Evolutionary conservation across 2,329 filamentous ascomycete genomes (phyloP).

Genomic region (Fusarium sambucinum): DNA sequence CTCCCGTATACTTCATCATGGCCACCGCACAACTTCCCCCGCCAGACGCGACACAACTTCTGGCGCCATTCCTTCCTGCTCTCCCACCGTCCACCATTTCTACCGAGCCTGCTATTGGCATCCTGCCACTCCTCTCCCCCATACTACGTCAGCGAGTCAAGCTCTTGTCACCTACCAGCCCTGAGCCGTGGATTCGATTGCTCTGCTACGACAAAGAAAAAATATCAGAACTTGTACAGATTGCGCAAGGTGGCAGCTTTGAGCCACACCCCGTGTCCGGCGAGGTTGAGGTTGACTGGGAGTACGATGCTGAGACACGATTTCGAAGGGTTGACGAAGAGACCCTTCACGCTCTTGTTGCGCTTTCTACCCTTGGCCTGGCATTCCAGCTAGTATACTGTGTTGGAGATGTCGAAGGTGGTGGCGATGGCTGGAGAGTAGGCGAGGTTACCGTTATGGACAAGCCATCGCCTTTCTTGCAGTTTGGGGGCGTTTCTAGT

Average conservation of each 20-base stretch:
- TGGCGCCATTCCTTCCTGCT: conserved; percentile 70
- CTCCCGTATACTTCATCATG: conserved; percentile 41
- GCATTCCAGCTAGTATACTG: conserved; percentile 78
- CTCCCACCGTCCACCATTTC: conserved; percentile 71
- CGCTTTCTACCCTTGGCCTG: conserved; percentile 71
- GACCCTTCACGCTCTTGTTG: conserved; percentile 76
- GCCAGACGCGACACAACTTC: conserved; percentile 61
- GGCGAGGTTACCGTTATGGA: conserved; percentile 75
- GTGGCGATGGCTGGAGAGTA: conserved; percentile 75
- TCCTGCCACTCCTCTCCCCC: conserved; percentile 72
- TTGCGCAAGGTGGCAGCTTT: conserved; percentile 72
- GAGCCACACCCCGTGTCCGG: conserved; percentile 86
- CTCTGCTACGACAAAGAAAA: conserved; percentile 75
- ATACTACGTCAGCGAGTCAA: conserved; percentile 75
- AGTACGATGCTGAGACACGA: conserved; percentile 70
- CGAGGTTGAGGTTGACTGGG: conserved; percentile 80
- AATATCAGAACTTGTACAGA: conserved; percentile 68
- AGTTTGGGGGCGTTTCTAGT: conserved; percentile 63
- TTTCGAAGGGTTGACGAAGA: conserved; percentile 80
- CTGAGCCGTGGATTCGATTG: conserved; percentile 79
- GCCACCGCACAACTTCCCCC: conserved; percentile 52
- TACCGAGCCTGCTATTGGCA: conserved; percentile 65
- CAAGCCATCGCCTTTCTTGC: conserved; percentile 66
- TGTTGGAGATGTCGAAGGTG: conserved; percentile 71
- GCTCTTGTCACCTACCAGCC: conserved; percentile 69